phyloP scores from a whole-genome alignment of 441 rosid species.

The Iberis amara region DNA sequence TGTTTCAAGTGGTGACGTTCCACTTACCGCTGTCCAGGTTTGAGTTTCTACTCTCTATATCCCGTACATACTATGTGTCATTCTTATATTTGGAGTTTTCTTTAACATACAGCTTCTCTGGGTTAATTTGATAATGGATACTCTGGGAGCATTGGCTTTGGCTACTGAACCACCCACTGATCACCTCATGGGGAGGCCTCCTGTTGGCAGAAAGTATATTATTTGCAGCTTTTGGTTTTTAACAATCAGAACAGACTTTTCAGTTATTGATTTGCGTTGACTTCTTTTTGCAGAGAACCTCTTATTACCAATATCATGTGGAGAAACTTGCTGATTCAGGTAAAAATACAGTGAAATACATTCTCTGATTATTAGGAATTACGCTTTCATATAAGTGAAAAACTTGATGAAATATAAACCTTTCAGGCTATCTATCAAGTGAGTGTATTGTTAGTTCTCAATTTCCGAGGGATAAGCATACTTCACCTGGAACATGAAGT shows the following conservation, averaged over 20 bases:
- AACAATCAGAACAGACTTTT: not conserved
- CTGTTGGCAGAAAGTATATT: conserved; percentile 84
- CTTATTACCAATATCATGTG: conserved; percentile 93
- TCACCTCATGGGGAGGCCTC: conserved; percentile 77
- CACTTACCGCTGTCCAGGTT: conserved; percentile 95
- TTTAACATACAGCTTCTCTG: conserved; percentile 66
- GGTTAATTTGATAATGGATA: conserved; percentile 98
- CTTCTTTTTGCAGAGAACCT: conserved; percentile 60
- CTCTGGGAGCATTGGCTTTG: conserved; percentile 94
- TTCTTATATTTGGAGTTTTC: conserved; percentile 17
- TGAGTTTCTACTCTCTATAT: not conserved
- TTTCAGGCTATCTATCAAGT: conserved; percentile 82
- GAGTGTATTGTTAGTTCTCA: conserved; percentile 59
- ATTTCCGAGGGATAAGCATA: conserved; percentile 61
- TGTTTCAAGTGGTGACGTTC: conserved; percentile 88
- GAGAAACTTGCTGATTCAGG: conserved; percentile 95
- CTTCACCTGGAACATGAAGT: conserved; percentile 42
- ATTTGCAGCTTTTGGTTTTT: conserved; percentile 26
- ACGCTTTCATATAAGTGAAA: not conserved
- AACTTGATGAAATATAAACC: conserved; percentile 2
- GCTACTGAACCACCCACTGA: conserved; percentile 98
- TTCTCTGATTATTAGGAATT: not conserved
- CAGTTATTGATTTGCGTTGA: not conserved
- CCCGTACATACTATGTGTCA: too few relatives aligned
- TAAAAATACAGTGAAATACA: conserved; percentile 16